Base-by-base conservation (phyloP, 177 flowering plant genomes). In the Vitis hybrid region DNA sequence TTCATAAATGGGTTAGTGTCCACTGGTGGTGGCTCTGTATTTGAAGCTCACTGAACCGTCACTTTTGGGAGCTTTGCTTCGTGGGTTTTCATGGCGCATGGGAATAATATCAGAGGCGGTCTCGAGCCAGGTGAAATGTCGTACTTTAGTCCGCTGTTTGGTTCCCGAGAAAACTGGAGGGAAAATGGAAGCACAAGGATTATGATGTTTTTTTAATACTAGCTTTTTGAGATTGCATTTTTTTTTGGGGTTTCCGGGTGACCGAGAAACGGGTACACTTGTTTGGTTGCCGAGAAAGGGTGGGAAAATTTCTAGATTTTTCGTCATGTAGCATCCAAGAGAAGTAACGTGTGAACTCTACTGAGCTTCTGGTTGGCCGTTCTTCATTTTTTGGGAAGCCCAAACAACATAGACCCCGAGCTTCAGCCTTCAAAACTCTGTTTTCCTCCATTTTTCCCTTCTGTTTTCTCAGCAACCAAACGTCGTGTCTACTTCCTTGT, bases 1-100 rank as follows among this genome's bases (percentile, higher is more conserved):
- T 48, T 71, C 77, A 49, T 77, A 67, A 66, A 80, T 80, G 82
- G 82, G 76, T 51, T 79, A 76, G 68, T 11, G 45, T 39, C 45
- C 45, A 39, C 45, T 39, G 8, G 7, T 39, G 6, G 1, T 39
- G 45, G 45, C 45, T 39, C 45, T 39, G 45, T 39, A 39, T 39
- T 39, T 39, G 45, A 39, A 39, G 45, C 45, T 39, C 45, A 39
- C 45, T 39, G 45, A 39, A 39, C 45, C 45, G 45, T 39, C 45
- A 7, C 45, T 39, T 39, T 39, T 39, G 45, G 45, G 45, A 39
- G 45, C 45, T 39, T 39, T 39, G 45, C 45, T 39, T 39, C 7
- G 7, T 39, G 45, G 45, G 45, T 39, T 39, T 39, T 39, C 45
- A 39, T 39, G 45, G 45, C 45, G 45, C 45, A 39, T 39, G 45